Evolutionary conservation across 202 grass and related monocot species (phyloP).

Genomic region (Eragrostis tef): DNA sequence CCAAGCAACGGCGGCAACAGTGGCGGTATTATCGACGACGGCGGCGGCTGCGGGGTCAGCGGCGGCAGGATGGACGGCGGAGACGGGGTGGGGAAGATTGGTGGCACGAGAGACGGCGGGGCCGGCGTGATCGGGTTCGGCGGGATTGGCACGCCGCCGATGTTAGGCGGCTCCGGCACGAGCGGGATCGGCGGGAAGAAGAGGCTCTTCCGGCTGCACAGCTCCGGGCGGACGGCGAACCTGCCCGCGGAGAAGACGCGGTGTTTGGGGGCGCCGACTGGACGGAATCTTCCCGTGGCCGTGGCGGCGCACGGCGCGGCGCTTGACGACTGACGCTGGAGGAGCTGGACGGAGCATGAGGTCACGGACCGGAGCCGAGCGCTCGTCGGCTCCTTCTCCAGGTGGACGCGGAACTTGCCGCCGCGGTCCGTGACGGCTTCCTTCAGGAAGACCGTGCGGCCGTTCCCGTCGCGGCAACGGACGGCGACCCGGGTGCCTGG

Average conservation of each 20-base stretch:
- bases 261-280: neutral
- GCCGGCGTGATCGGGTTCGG: constrained; percentile 57
- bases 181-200: constrained; percentile 56
- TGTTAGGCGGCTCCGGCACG: constrained; percentile 55
- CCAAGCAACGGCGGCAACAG: constrained; percentile 29
- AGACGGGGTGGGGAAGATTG: constrained; percentile 41
- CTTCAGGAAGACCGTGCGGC: constrained; percentile 8
- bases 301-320: neutral
- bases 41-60: constrained; percentile 52
- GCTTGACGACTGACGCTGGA: neutral
- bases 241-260: constrained; percentile 22
- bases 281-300: neutral
- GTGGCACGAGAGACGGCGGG: constrained; percentile 51
- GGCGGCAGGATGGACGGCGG: constrained; percentile 55
- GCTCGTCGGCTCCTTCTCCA: neutral
- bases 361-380: constrained; percentile 16
- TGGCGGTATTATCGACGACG: constrained; percentile 43
- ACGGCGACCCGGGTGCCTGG: constrained; percentile 8
- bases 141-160: constrained; percentile 58
- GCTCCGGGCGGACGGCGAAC: constrained; percentile 31
- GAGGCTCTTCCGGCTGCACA: constrained; percentile 40
- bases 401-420: constrained; percentile 34
- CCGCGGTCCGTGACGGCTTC: constrained; percentile 2
- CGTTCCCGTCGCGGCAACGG: constrained; percentile 41
- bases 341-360: constrained; percentile 35